Percentiles rank a stretch among this genome's conserved stretches.
These are phyloP conservation scores for Pharus latifolius DNA, from an alignment of 176 grass and related monocot genomes.

Conservation along the genomic window DNA sequence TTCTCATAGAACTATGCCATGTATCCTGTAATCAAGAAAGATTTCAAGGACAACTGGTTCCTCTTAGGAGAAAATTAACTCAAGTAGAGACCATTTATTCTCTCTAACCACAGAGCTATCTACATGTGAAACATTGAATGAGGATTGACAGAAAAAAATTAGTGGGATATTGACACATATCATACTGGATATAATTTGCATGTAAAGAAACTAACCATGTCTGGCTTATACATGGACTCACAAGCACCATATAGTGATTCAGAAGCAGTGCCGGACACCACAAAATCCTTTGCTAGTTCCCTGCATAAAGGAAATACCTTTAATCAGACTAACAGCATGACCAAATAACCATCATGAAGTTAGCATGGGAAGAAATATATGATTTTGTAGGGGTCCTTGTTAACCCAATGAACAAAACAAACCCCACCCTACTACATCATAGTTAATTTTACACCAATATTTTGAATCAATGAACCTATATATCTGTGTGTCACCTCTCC, in stretches of 20 bases:
- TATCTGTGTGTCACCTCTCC: too few relatives aligned
- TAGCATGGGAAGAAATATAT: background rate
- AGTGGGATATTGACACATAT: background rate
- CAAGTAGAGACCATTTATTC: background rate
- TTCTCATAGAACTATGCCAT: background rate
- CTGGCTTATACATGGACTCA: conserved; percentile 95
- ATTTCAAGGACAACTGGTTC: background rate
- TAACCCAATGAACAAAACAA: background rate
- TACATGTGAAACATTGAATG: too few relatives aligned
- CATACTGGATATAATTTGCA: background rate
- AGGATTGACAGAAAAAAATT: background rate
- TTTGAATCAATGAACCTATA: too few relatives aligned
- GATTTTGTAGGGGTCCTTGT: background rate
- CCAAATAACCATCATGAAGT: background rate
- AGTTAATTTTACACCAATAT: background rate
- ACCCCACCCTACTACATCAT: background rate
- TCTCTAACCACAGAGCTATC: too few relatives aligned
- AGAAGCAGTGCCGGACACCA: conserved; percentile 81
- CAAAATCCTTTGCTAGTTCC: conserved; percentile 94
- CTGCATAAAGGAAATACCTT: conserved; percentile 35
- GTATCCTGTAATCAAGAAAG: background rate
- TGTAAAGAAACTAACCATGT: conserved; percentile 62
- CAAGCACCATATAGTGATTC: conserved; percentile 91
- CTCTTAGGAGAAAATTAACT: background rate
- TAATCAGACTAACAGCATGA: background rate